Evolutionary conservation across 1,284 basidiomycete species (phyloP).

Genomic region (Rhodotorula sp.): DNA sequence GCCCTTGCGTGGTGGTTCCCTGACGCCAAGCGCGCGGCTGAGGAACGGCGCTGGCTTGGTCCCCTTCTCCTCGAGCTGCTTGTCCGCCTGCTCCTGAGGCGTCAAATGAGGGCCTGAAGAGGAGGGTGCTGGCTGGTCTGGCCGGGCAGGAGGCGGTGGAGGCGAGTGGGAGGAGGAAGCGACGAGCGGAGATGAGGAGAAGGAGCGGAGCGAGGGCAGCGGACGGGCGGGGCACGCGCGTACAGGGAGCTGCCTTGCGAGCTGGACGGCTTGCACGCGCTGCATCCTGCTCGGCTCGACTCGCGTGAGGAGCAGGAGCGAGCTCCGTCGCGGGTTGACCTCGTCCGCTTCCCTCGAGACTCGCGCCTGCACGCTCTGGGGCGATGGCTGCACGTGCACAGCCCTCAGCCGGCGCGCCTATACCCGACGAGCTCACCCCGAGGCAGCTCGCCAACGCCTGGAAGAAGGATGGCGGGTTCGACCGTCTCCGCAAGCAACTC

Average conservation of each 20-base stretch:
- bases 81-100: slow-evolving; percentile 25
- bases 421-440: slow-evolving; percentile 10
- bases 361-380: neutral
- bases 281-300: neutral
- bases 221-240: neutral
- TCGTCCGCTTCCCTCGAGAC: neutral
- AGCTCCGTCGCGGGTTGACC: too few species aligned
- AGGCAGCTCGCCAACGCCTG: slow-evolving; percentile 18
- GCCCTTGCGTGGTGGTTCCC: slow-evolving; percentile 60
- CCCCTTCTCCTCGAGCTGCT: slow-evolving; percentile 31
- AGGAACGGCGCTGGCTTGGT: slow-evolving; percentile 59
- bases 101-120: slow-evolving; percentile 26
- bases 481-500: slow-evolving; percentile 26
- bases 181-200: neutral
- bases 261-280: neutral
- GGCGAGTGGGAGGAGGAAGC: neutral
- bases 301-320: too few species aligned
- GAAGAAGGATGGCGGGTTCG: slow-evolving; percentile 28
- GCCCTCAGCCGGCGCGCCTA: too few species aligned
- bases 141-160: neutral
- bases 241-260: neutral
- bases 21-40: slow-evolving; percentile 72
- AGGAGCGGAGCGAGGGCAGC: neutral
- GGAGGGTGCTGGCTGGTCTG: neutral
- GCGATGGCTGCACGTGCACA: neutral